Conservation (phyloP, 305 asterid genomes). For the Nicotiana rustica region DNA sequence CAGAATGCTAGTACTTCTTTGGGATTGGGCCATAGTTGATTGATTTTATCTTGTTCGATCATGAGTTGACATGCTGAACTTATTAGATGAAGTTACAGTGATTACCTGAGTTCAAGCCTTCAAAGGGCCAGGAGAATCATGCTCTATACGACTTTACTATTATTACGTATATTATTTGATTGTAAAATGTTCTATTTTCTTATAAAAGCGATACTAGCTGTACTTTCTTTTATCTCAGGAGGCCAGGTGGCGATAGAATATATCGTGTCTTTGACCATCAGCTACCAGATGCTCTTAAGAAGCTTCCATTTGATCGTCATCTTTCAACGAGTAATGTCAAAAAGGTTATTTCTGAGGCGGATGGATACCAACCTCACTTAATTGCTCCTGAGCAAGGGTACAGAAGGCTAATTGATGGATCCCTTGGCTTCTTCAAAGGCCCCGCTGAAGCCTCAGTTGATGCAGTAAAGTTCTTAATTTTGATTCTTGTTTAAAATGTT, state of each 20-base stretch:
- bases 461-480: slow-evolving; percentile 62
- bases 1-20: neutral
- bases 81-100: neutral
- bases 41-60: neutral
- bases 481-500: neutral
- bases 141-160: neutral
- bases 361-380: slow-evolving; percentile 97
- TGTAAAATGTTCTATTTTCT: neutral
- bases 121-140: neutral
- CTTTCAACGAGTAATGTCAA: slow-evolving; percentile 85
- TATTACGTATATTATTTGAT: neutral
- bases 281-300: slow-evolving; percentile 90
- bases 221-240: slow-evolving; percentile 56
- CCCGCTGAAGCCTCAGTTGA: slow-evolving; percentile 99
- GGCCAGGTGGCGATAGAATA: slow-evolving; percentile 95
- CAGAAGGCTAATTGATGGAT: slow-evolving; percentile 95
- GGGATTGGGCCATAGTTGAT: neutral
- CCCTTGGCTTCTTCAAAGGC: slow-evolving; percentile 94
- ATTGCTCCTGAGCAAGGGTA: slow-evolving; percentile 99
- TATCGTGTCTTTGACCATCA: slow-evolving; percentile 96
- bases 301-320: slow-evolving; percentile 96
- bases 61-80: neutral
- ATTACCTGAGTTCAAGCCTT: neutral
- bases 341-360: slow-evolving; percentile 93
- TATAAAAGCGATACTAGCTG: neutral